These are phyloP conservation scores for Chaetomium fimeti DNA, from an alignment of 495 filamentous ascomycete genomes.

Conservation along the genomic window DNA sequence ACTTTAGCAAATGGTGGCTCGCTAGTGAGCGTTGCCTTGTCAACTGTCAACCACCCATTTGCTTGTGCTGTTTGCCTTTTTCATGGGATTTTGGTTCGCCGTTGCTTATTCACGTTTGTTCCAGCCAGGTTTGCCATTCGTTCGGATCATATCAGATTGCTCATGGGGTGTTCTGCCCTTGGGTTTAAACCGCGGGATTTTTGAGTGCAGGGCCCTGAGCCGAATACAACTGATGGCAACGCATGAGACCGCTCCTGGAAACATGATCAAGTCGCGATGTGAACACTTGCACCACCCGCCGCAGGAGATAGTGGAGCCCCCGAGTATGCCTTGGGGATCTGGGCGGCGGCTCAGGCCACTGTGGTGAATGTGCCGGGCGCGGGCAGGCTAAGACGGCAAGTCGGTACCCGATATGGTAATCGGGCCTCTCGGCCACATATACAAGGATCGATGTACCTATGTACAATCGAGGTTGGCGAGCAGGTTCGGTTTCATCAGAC, in stretches of 20 bases:
- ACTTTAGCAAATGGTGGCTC: background rate
- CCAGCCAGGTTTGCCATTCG: background rate
- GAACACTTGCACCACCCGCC: background rate
- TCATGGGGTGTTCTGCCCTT: no score
- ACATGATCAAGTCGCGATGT: background rate
- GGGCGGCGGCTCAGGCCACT: background rate
- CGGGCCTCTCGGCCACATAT: background rate
- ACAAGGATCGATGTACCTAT: background rate
- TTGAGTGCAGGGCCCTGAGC: background rate
- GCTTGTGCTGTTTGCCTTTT: conserved; percentile 2
- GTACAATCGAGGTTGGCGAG: background rate
- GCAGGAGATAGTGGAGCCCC: background rate
- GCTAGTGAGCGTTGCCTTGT: background rate
- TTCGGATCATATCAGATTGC: background rate
- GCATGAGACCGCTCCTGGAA: background rate
- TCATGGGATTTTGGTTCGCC: background rate
- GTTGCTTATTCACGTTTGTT: background rate
- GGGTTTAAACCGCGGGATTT: background rate
- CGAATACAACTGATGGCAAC: background rate
- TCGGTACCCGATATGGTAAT: conserved; percentile 20
- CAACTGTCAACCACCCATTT: background rate
- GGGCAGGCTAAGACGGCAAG: background rate
- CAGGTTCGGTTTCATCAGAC: conserved; percentile 2
- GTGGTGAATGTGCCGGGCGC: conserved; percentile 6
- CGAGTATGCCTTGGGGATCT: conserved; percentile 12